Percentiles rank a stretch among this genome's conserved stretches.
Evolutionary conservation across 1,284 basidiomycete species (phyloP).

Genomic region (Rhodotorula sp.): DNA sequence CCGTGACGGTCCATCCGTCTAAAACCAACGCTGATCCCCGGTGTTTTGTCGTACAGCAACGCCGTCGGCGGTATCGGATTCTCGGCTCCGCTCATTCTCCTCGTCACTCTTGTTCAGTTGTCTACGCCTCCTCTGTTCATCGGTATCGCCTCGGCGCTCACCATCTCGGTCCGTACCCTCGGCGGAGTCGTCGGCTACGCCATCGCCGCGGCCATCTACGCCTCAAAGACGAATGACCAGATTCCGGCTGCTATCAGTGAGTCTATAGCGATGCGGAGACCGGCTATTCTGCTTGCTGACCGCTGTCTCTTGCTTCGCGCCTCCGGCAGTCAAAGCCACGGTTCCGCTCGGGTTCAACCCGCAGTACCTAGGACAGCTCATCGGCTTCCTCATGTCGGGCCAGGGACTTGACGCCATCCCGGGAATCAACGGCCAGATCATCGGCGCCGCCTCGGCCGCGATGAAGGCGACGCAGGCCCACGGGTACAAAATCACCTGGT

Average conservation of each 20-base stretch:
- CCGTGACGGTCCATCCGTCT: no score
- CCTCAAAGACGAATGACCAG: slow-evolving; percentile 12
- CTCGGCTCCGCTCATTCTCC: slow-evolving; percentile 28
- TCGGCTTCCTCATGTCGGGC: slow-evolving; percentile 7
- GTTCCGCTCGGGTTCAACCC: slow-evolving; percentile 15
- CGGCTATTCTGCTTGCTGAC: background rate
- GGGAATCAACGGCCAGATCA: slow-evolving; percentile 10
- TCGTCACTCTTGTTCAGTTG: slow-evolving; percentile 29
- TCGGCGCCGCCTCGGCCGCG: slow-evolving; percentile 14
- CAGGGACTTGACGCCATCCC: slow-evolving; percentile 15
- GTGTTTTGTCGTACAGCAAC: background rate
- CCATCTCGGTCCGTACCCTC: slow-evolving; percentile 20
- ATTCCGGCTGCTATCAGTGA: slow-evolving; percentile 8
- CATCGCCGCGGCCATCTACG: slow-evolving; percentile 21
- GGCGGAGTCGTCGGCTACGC: slow-evolving; percentile 24
- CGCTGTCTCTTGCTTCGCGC: background rate
- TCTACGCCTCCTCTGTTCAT: slow-evolving; percentile 32
- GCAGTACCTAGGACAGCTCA: slow-evolving; percentile 4
- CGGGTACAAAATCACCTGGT: slow-evolving; percentile 29
- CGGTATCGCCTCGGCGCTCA: slow-evolving; percentile 21
- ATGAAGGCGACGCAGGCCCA: slow-evolving; percentile 14
- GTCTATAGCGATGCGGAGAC: background rate
- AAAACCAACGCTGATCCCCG: background rate
- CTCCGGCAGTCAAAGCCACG: background rate
- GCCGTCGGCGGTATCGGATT: slow-evolving; percentile 30